Conservation (phyloP, 1,284 basidiomycete species). For the Melampsora americana region DNA sequence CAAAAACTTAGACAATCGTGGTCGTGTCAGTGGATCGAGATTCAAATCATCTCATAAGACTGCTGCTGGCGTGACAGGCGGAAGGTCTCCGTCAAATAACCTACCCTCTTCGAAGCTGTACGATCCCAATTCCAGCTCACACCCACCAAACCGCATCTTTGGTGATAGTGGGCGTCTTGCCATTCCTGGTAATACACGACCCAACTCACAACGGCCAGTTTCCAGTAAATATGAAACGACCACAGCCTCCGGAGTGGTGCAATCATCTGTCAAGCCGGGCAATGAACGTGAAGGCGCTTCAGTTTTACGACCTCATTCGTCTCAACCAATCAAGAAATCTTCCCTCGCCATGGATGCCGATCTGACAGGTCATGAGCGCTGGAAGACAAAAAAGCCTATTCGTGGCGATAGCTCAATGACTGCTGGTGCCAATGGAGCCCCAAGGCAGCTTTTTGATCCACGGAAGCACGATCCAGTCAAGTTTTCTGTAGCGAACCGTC, state of each 20-base stretch:
- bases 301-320: constrained; percentile 14
- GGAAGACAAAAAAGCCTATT: constrained; percentile 23
- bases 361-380: constrained; percentile 17
- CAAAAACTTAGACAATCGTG: too few relatives aligned
- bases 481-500: constrained; percentile 57
- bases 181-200: neutral
- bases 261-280: neutral
- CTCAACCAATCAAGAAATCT: constrained; percentile 7
- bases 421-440: constrained; percentile 7
- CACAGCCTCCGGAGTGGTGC: neutral
- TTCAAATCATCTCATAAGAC: too few relatives aligned
- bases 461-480: constrained; percentile 77
- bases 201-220: neutral
- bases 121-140: constrained; percentile 29
- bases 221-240: neutral
- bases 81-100: constrained; percentile 1
- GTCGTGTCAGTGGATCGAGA: too few relatives aligned
- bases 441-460: constrained; percentile 68
- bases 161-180: neutral
- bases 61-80: neutral
- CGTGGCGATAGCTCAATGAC: constrained; percentile 9
- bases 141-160: neutral
- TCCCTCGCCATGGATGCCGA: neutral
- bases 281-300: constrained; percentile 20
- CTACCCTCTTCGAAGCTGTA: constrained; percentile 15